Percentiles rank a stretch among this genome's conserved stretches.
These are phyloP conservation scores for Phlebopus sp. DNA, from an alignment of 1,284 basidiomycete species.

Conservation along the genomic window DNA sequence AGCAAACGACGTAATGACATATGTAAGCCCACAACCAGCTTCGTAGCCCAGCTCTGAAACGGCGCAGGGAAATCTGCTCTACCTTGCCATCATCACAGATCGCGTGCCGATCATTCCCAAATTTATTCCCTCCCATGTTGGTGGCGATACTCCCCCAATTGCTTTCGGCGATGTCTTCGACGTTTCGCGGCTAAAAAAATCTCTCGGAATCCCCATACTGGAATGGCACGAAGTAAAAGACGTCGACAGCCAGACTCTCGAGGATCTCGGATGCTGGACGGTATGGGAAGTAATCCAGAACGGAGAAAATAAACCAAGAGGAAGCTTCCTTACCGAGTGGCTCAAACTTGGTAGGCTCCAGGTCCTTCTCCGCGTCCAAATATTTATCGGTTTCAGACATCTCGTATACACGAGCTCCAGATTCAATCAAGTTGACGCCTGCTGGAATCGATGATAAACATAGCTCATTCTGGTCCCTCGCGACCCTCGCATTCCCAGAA, in stretches of 20 bases:
- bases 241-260: conserved; percentile 37
- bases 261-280: conserved; percentile 72
- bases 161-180: conserved; percentile 55
- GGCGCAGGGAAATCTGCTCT: conserved; percentile 59
- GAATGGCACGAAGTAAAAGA: conserved; percentile 59
- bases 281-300: conserved; percentile 54
- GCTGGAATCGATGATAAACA: conserved; percentile 36
- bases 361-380: not conserved
- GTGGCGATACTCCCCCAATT: conserved; percentile 41
- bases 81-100: conserved; percentile 60
- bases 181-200: conserved; percentile 42
- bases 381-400: conserved; percentile 34
- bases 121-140: conserved; percentile 67
- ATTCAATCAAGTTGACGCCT: conserved; percentile 40
- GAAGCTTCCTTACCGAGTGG: conserved; percentile 40
- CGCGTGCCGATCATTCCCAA: conserved; percentile 62
- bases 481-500: conserved; percentile 43
- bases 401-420: conserved; percentile 46
- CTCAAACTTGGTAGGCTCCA: conserved; percentile 49
- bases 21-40: conserved; percentile 35
- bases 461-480: conserved; percentile 46
- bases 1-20: conserved; percentile 73
- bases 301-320: conserved; percentile 43
- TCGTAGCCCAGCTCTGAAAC: not conserved
- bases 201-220: conserved; percentile 42